Base-by-base conservation (phyloP, 345 rosid species). In the Anastatica hierochuntica region DNA sequence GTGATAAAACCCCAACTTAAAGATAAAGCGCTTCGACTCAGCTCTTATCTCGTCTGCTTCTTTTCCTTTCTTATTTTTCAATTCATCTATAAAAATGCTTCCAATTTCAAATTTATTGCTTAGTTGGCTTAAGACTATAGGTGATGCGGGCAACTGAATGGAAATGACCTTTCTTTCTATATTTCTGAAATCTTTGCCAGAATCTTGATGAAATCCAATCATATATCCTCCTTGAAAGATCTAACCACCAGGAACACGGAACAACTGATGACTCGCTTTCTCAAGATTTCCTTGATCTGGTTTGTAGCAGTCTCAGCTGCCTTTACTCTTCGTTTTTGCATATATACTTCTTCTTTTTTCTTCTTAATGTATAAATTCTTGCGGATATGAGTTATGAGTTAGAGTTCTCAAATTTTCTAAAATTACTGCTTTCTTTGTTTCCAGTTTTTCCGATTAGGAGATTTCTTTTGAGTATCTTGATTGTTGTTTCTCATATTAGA, bases 171-270 rank as follows among this genome's bases (percentile, higher is more conserved):
- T 24, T 29, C 9, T 6, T 16, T 19, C 19, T 33, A 37, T 14
- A 42, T 69, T 49, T 29, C 13, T 63, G 63, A 27, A 40, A 49
- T 53, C 20, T 64, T 65, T 8, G 52, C 74, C 79, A 90, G 96
- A 70, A 63, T 64, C 81, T 90, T 58, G 98, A 87, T 75, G 95
- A 84, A 74, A 82, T 90, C 72, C 90, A 90, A 45, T 72, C 90
- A 0, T 90, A 88, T 66, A 84, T 87, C 63, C 79, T 90, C 7
- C 80, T 82, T 43, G 89, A 84, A 67, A 76, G 98, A 72, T 79
- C 62, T 46, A 31, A 43, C 14, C 78, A 78, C 62, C 61, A 47
- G 24, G 70, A 49, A 10, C 53, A 43, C 42, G 56, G 53, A 35
- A 71, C 78, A 16, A 45, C 62, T 48, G 79, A 77, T 48, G 79